Conservation (phyloP, 371 early-diverging fungal species). For the Chytridiales sp. region DNA sequence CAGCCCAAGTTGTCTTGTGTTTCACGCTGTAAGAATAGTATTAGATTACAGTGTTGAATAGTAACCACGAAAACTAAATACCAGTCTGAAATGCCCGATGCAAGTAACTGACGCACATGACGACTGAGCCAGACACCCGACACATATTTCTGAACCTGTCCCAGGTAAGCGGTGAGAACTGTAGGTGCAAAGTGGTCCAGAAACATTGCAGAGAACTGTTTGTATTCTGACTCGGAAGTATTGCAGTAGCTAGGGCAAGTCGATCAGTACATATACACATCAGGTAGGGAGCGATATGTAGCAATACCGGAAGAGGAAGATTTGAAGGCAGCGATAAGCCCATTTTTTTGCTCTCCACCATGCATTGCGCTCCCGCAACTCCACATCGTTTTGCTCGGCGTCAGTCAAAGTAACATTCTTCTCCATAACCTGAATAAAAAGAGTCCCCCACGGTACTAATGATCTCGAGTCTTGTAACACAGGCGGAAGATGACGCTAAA, state of each 20-base stretch:
- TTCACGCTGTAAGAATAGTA: constrained; percentile 63
- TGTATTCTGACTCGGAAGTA: too few relatives aligned
- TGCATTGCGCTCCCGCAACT: constrained; percentile 72
- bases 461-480: constrained; percentile 64
- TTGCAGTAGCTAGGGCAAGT: not conserved
- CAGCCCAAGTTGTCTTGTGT: constrained; percentile 82
- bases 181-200: constrained; percentile 80
- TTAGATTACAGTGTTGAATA: constrained; percentile 13
- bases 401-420: constrained; percentile 43
- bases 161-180: constrained; percentile 74
- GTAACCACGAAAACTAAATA: not conserved
- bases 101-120: constrained; percentile 38
- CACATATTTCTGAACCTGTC: constrained; percentile 67
- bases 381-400: constrained; percentile 49
- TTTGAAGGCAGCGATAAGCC: constrained; percentile 83
- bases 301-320: constrained; percentile 59
- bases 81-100: constrained; percentile 41
- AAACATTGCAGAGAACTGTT: constrained; percentile 74
- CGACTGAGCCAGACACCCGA: constrained; percentile 38
- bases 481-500: constrained; percentile 61
- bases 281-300: not conserved
- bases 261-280: not conserved
- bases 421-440: constrained; percentile 57
- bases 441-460: constrained; percentile 81
- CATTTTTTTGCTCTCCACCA: constrained; percentile 94